These are phyloP conservation scores for Epithemia pelagica DNA, from an alignment of 108 stramenopile genomes.

Conservation along the genomic window DNA sequence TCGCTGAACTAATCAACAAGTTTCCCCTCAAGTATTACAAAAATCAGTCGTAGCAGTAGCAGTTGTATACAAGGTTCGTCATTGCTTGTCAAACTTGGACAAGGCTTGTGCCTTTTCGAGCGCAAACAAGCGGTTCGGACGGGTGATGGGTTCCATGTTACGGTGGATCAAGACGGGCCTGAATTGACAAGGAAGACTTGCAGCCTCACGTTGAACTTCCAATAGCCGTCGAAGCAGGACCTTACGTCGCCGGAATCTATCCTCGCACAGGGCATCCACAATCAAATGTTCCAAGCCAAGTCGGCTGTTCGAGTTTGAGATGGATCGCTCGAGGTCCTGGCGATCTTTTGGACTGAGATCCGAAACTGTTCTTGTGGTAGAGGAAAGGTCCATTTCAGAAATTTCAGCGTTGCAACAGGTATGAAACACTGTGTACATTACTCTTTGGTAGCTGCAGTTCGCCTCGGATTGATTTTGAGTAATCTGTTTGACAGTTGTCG, in stretches of 20 bases:
- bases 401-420: neutral
- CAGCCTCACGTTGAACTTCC: neutral
- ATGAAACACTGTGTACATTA: neutral
- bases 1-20: too few species aligned
- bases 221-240: neutral
- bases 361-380: neutral
- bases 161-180: neutral
- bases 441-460: neutral
- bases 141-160: neutral
- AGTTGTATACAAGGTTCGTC: too few species aligned
- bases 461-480: neutral
- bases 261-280: neutral
- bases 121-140: neutral
- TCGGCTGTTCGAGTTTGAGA: neutral
- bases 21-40: too few species aligned
- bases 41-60: too few species aligned
- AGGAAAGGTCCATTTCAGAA: neutral
- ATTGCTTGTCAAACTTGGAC: too few species aligned
- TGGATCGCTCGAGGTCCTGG: neutral
- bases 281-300: neutral
- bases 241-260: neutral
- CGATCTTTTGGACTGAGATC: neutral
- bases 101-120: neutral
- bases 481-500: neutral
- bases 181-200: neutral